These are phyloP conservation scores for Fusarium devonianum DNA, from an alignment of 2,329 filamentous ascomycete species.

Conservation along the genomic window DNA sequence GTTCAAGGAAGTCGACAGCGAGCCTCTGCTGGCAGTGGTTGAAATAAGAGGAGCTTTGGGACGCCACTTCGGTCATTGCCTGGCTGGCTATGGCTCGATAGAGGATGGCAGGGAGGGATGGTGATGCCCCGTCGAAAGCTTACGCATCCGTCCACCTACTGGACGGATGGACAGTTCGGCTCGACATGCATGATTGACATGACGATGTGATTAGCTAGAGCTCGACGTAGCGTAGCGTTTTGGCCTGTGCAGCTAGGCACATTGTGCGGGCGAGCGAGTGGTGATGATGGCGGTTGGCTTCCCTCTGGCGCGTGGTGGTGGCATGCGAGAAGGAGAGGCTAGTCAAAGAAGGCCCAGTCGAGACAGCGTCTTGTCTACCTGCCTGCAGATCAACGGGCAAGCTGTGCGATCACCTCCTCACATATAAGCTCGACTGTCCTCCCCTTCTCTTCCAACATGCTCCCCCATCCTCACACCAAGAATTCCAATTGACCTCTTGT, in stretches of 20 bases:
- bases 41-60: not conserved
- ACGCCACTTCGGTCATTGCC: slow-evolving; percentile 35
- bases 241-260: too few relatives aligned
- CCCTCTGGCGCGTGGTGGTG: slow-evolving; percentile 1
- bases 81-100: slow-evolving; percentile 22
- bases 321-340: not conserved
- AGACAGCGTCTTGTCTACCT: not conserved
- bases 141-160: slow-evolving; percentile 18
- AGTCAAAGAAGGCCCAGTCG: not conserved
- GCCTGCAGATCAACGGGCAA: slow-evolving; percentile 18
- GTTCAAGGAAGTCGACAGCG: not conserved
- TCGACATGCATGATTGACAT: slow-evolving; percentile 7
- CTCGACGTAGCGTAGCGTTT: too few relatives aligned
- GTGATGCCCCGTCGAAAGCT: slow-evolving; percentile 23
- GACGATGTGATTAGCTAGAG: not conserved
- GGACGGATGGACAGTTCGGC: slow-evolving; percentile 11
- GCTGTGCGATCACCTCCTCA: slow-evolving; percentile 1
- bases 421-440: slow-evolving; percentile 23
- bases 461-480: not conserved
- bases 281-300: slow-evolving; percentile 30
- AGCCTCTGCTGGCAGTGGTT: not conserved
- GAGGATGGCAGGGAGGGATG: slow-evolving; percentile 27
- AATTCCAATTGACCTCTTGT: slow-evolving; percentile 1
- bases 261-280: slow-evolving; percentile 2
- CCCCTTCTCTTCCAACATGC: not conserved